A percentile compares a stretch with the other conserved stretches of the same genome.
Evolutionary conservation across 257 asterid species (phyloP).

Genomic region (Nicotiana tabacum): DNA sequence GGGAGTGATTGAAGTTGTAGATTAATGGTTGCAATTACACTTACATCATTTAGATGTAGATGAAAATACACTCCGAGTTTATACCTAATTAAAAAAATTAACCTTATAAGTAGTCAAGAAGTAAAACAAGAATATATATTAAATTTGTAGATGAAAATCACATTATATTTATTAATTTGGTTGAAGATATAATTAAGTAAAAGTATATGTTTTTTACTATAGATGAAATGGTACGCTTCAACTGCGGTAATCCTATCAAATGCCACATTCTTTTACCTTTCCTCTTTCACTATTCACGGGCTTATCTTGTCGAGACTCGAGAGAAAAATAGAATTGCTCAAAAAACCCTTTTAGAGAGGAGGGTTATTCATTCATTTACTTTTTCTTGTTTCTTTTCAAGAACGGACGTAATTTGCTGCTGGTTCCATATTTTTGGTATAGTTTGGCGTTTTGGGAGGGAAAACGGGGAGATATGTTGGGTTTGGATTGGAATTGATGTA

Average conservation of each 20-base stretch:
- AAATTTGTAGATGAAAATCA: no score
- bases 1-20: neutral
- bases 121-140: no score
- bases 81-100: neutral
- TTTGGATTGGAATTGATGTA: neutral
- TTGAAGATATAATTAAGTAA: no score
- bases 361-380: no score
- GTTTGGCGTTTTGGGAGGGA: constrained; percentile 6
- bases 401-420: neutral
- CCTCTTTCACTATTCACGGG: neutral
- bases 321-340: neutral
- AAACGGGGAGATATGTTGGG: neutral
- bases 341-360: neutral
- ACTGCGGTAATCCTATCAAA: neutral
- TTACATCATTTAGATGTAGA: neutral
- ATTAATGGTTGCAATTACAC: neutral
- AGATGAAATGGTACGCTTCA: no score
- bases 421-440: neutral
- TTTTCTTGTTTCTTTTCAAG: neutral
- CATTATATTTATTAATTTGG: no score
- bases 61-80: neutral
- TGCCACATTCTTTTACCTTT: neutral
- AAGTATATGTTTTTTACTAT: no score
- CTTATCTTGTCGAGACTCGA: neutral
- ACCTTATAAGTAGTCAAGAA: neutral